Conservation (phyloP, 352 stramenopile genomes). For the Globisporangium splendens region DNA sequence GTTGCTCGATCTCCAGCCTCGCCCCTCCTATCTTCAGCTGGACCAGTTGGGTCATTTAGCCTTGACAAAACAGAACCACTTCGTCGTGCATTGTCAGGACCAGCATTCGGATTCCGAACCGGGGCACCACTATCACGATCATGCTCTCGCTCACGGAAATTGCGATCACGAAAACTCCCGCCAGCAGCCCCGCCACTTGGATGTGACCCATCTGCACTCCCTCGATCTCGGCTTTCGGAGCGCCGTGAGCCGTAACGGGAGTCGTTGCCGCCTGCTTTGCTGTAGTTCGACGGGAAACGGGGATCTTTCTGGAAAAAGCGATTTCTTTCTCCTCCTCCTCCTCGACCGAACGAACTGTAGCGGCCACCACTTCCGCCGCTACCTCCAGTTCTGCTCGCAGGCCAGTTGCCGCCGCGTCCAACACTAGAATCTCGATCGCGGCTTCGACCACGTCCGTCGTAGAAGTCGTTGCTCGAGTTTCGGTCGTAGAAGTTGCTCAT, state of each 20-base stretch:
- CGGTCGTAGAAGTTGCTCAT: slow-evolving; percentile 21
- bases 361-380: slow-evolving; percentile 19
- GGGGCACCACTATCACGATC: slow-evolving; percentile 20
- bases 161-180: slow-evolving; percentile 32
- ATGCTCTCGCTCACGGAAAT: slow-evolving; percentile 29
- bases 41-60: slow-evolving; percentile 18
- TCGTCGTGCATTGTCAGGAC: slow-evolving; percentile 17
- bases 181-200: slow-evolving; percentile 1
- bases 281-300: neutral
- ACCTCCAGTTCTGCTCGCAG: slow-evolving; percentile 10
- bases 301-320: slow-evolving; percentile 45
- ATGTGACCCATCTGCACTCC: slow-evolving; percentile 19
- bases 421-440: slow-evolving; percentile 27
- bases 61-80: slow-evolving; percentile 16
- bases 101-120: slow-evolving; percentile 13
- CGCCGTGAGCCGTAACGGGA: slow-evolving; percentile 18
- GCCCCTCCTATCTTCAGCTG: slow-evolving; percentile 24
- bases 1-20: slow-evolving; percentile 2
- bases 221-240: slow-evolving; percentile 43
- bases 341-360: slow-evolving; percentile 9
- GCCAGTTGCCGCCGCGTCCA: slow-evolving; percentile 11
- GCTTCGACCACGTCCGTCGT: slow-evolving; percentile 25
- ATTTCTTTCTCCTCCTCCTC: slow-evolving; percentile 14
- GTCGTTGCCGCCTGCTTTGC: slow-evolving; percentile 12
- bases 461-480: slow-evolving; percentile 26